Evolutionary conservation across 805 yeast species (phyloP), one percentile per base, ranked within the genome.

Genomic region (Starmera quercuum): DNA sequence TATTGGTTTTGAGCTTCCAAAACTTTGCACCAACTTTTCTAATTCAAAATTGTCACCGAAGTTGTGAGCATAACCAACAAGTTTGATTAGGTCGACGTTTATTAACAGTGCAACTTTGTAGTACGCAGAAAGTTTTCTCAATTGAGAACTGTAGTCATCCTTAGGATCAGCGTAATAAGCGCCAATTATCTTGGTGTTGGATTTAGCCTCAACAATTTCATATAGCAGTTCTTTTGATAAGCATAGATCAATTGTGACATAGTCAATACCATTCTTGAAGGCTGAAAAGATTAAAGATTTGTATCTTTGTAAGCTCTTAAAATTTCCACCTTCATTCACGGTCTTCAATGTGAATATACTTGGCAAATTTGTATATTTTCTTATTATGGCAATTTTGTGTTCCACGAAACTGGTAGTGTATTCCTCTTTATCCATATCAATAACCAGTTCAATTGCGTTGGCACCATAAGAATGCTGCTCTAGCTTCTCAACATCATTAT

Each of bases 341-440:
- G 95, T 83, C 54, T 95, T 74, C 4, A 87, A 63, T 2, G 95
- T 86, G 61, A 75, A 84, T 34, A 90, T 71, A 28, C 88, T 78
- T 26, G 97, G 96, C 34, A 86, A 59, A 22, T 64, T 60, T 12
- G 82, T 66, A 31, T 68, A 67, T 51, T 71, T 69, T 53, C 96
- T 76, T 43, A 90, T 58, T 12, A 68, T 46, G 2, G 86, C 83
- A 34, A 85, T 61, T 54, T 87, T 95, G 40, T 74, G 76, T 36
- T 81, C 77, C 21, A 88, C 85, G 53, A 68, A 83, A 7, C 65
- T 66, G 15, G 58, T 46, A 22, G 68, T 66, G 40, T 62, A 63
- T 71, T 64, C 34, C 70, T 35, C 15, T 36, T 26, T 58, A 40
- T 87, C 66, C 39, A 75, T 64, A 57, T 85, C 95, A 90, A 63